phyloP scores from a whole-genome alignment of 2,329 filamentous ascomycete species.

The Colletotrichum agaves region DNA sequence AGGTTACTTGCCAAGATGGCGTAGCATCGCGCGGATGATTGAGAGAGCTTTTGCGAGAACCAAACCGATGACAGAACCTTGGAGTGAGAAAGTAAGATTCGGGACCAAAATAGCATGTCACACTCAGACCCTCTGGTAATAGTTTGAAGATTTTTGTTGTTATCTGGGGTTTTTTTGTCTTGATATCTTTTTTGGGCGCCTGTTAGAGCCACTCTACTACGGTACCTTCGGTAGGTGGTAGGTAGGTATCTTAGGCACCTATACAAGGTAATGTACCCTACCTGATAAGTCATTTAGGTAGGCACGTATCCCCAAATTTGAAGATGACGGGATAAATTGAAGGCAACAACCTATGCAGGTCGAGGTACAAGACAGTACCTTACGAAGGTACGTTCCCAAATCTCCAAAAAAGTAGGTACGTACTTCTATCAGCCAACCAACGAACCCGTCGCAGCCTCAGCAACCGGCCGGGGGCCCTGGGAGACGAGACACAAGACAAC shows the following conservation, averaged over 20 bases:
- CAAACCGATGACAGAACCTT: background rate
- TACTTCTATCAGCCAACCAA: conserved; percentile 1
- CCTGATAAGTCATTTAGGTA: too few relatives aligned
- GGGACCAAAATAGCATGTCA: background rate
- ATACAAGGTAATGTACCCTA: background rate
- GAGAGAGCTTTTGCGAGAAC: background rate
- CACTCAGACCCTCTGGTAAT: too few relatives aligned
- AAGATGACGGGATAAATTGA: too few relatives aligned
- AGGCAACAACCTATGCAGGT: too few relatives aligned
- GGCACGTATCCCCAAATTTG: too few relatives aligned
- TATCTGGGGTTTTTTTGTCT: too few relatives aligned
- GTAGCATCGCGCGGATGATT: background rate
- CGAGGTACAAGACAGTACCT: background rate
- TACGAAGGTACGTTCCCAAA: background rate
- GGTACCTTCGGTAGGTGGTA: too few relatives aligned
- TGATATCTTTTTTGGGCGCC: too few relatives aligned
- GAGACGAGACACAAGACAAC: conserved; percentile 22
- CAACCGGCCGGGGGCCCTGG: conserved; percentile 7
- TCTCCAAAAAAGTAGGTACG: background rate
- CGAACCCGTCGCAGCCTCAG: conserved; percentile 5
- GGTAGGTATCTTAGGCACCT: background rate
- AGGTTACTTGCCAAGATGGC: background rate
- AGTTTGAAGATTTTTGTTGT: too few relatives aligned
- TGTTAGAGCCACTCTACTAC: too few relatives aligned
- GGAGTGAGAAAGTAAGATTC: background rate